A percentile compares a stretch with the other conserved stretches of the same genome.
Evolutionary conservation across 768 basidiomycete species (phyloP).

Genomic region (Leccinellum albellum): DNA sequence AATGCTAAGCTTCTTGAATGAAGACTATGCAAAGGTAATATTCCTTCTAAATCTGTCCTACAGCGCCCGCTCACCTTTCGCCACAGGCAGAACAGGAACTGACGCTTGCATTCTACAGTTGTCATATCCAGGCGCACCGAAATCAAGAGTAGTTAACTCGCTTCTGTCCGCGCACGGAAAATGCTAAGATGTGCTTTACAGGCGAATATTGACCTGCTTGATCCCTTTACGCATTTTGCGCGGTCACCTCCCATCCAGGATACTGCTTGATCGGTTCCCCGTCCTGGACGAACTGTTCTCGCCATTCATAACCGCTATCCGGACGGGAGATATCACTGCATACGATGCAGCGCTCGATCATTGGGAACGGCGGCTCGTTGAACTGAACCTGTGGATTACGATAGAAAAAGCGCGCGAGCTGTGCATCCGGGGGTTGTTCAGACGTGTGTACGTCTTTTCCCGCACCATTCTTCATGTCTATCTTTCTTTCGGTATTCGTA

Average conservation of each 20-base stretch:
- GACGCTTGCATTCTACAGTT: constrained; percentile 81
- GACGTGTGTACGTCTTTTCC: no score
- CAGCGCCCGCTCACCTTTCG: not conserved
- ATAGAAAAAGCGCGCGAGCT: no score
- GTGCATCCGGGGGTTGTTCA: no score
- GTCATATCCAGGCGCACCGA: constrained; percentile 59
- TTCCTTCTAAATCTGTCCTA: not conserved
- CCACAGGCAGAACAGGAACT: constrained; percentile 82
- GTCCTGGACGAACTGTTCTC: constrained; percentile 66
- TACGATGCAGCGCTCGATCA: constrained; percentile 77
- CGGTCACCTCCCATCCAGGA: constrained; percentile 77
- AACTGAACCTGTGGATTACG: constrained; percentile 55
- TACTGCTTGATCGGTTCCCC: constrained; percentile 70
- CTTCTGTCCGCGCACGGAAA: not conserved
- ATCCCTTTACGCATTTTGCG: constrained; percentile 85
- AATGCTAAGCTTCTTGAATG: constrained; percentile 90
- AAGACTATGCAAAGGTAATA: constrained; percentile 78
- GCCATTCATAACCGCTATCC: constrained; percentile 80
- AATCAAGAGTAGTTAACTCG: constrained; percentile 73
- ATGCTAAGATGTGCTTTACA: constrained; percentile 27
- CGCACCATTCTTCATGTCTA: no score
- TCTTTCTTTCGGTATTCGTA: not conserved
- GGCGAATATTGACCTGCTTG: constrained; percentile 87
- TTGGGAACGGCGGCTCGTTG: constrained; percentile 72
- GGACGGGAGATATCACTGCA: constrained; percentile 67